Base-by-base conservation (phyloP, 208 protist species). In the Porcisia hertigi region DNA sequence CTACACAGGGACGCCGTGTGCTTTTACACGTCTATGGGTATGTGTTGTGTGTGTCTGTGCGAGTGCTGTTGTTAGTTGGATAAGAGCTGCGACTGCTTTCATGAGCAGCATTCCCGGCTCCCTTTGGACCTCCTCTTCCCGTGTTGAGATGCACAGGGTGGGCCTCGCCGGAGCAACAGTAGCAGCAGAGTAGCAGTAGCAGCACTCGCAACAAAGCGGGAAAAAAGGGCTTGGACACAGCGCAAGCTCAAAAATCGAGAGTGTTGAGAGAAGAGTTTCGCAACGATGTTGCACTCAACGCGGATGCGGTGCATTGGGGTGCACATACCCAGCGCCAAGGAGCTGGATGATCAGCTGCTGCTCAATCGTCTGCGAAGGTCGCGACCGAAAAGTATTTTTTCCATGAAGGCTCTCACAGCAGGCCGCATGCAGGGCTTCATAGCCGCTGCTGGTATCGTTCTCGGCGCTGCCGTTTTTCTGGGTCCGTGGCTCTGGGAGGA, bases 401-500 rank as follows among this genome's bases (percentile, higher is more conserved):
- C 83, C 3, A 77, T 92, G 6, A 84, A 79, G 63, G 89, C 90
- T 0, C 59, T 94, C 34, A 93, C 90, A 1, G 79, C 79, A 20
- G 89, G 81, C 2, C 80, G 91, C n/a, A 60, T 91, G 67, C 93
- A 97, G 77, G 77, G 82, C 34, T 92, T 86, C 77, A 77, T 89
- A 25, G 90, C 80, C 3, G 84, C 85, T n/a, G 88, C 79, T 54
- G 92, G 86, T 43, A 92, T 96, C 69, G 57, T 97, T 6, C 25
- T 93, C 14, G 88, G 85, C 20, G 83, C 87, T 2, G 89, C 83
- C 12, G 72, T 96, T 43, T 86, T 97, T 69, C 64, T 96, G 36
- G 90, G 89, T 36, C 92, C 92, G 62, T 94, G 88, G 92, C 45
- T 96, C 52, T 80, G 86, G 75, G 83, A 91, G n/a, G 89, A 97